Evolutionary conservation across 805 yeast genomes (phyloP), one percentile per base, ranked within the genome.

Genomic region (Candida xiaguanensis): DNA sequence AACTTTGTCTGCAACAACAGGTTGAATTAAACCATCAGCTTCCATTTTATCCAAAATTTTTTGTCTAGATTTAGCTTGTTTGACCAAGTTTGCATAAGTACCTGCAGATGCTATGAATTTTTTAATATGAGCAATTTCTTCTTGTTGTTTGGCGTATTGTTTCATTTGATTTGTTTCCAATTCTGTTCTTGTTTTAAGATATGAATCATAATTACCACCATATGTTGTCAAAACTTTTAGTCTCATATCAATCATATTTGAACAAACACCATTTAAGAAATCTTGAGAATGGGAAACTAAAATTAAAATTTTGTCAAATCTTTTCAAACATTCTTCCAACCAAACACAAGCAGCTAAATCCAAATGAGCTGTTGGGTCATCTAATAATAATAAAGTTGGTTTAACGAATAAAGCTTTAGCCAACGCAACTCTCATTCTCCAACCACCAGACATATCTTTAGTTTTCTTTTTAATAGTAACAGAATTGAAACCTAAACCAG

Each of bases 1-100:
- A 19, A 90, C 96, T 71, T 80, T 88, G 67, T 93, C 99, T 38
- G 85, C 84, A 42, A 78, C 89, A 53, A 93, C 99, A 39, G 95
- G 83, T 70, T 86, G 86, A 58, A 93, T 85, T 57, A 85, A 76
- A 60, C 99, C 99, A 64, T 93, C 99, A 53, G 99, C 98, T 74
- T 93, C 99, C 99, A 93, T 93, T 83, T 93, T 93, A 72, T 93
- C 99, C 66, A 93, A 77, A 63, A 93, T 93, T 83, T 93, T 93
- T 78, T 93, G 99, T 74, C 98, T 87, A 24, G 99, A 93, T 71
- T 93, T 93, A 50, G 99, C 99, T 73, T 93, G 99, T 67, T 86
- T 88, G 43, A 93, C 99, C 74, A 93, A 77, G 73, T 93, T 93
- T 46, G 99, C 98, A 72, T 93, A 93, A 40, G 99, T 93, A 90